These are phyloP conservation scores for Clarireedia sp. DNA, from an alignment of 2,329 filamentous ascomycete genomes.

Conservation along the genomic window DNA sequence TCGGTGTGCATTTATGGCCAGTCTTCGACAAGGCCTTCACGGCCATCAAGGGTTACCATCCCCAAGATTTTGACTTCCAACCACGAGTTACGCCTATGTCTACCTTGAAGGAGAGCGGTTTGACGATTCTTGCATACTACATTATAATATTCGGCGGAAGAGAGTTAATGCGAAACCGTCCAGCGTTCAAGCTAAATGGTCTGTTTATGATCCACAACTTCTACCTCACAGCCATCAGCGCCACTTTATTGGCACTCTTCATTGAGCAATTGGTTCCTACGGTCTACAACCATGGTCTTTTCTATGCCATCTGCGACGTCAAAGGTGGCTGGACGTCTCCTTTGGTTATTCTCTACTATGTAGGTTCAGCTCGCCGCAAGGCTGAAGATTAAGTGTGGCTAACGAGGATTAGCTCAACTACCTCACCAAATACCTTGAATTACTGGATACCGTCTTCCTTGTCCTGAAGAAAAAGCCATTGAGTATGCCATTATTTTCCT, in stretches of 20 bases:
- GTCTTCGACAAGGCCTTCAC: slow-evolving; percentile 86
- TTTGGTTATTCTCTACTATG: slow-evolving; percentile 92
- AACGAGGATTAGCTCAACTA: slow-evolving; percentile 71
- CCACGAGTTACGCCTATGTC: slow-evolving; percentile 81
- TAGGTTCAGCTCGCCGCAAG: slow-evolving; percentile 42
- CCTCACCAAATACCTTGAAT: slow-evolving; percentile 93
- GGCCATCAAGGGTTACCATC: slow-evolving; percentile 68
- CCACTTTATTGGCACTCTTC: slow-evolving; percentile 72
- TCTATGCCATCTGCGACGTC: slow-evolving; percentile 76
- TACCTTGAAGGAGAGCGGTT: slow-evolving; percentile 72
- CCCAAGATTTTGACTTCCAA: slow-evolving; percentile 78
- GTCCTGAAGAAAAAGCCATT: slow-evolving; percentile 99
- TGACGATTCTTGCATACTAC: slow-evolving; percentile 85
- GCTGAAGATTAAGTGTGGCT: slow-evolving; percentile 26
- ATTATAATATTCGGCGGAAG: slow-evolving; percentile 86
- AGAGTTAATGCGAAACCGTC: slow-evolving; percentile 81
- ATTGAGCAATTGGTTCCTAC: slow-evolving; percentile 86
- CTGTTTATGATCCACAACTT: slow-evolving; percentile 97
- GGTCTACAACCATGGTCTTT: slow-evolving; percentile 71
- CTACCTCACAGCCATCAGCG: slow-evolving; percentile 80
- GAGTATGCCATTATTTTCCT: slow-evolving; percentile 43
- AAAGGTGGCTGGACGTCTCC: slow-evolving; percentile 90
- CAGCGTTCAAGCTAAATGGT: slow-evolving; percentile 77
- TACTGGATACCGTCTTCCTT: slow-evolving; percentile 91
- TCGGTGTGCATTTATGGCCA: slow-evolving; percentile 87